Percentiles rank a stretch among this genome's conserved stretches.
These are phyloP conservation scores for Babesia gibsoni DNA, from an alignment of 169 alveolate species.

Conservation along the genomic window DNA sequence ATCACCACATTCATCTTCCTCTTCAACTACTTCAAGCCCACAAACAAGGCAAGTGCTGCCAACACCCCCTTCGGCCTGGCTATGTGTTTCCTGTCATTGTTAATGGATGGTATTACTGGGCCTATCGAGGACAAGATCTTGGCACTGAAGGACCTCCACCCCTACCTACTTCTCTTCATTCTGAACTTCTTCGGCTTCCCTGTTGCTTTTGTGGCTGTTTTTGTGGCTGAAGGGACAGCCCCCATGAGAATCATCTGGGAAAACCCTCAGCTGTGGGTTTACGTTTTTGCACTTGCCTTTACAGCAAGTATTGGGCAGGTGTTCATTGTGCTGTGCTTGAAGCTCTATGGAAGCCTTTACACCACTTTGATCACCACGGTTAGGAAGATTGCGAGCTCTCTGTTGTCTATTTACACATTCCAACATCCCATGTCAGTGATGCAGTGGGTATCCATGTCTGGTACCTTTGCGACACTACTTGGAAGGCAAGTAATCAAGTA, in stretches of 20 bases:
- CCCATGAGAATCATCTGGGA: slow-evolving; percentile 68
- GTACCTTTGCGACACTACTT: slow-evolving; percentile 75
- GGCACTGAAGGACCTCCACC: slow-evolving; percentile 72
- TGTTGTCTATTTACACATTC: slow-evolving; percentile 81
- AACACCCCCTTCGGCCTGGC: slow-evolving; percentile 78
- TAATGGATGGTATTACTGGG: slow-evolving; percentile 89
- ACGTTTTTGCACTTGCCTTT: slow-evolving; percentile 69
- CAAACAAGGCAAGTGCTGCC: slow-evolving; percentile 51
- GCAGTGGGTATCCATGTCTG: slow-evolving; percentile 83
- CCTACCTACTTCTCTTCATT: slow-evolving; percentile 80
- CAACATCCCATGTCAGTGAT: slow-evolving; percentile 75
- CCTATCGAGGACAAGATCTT: slow-evolving; percentile 87
- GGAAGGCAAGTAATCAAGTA: slow-evolving; percentile 71
- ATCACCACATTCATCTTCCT: slow-evolving; percentile 80
- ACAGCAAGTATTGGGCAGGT: slow-evolving; percentile 86
- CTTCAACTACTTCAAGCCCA: slow-evolving; percentile 76
- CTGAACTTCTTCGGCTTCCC: slow-evolving; percentile 79
- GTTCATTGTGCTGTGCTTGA: slow-evolving; percentile 81
- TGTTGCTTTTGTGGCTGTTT: slow-evolving; percentile 60
- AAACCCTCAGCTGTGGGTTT: slow-evolving; percentile 50
- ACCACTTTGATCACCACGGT: slow-evolving; percentile 85
- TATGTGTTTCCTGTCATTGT: slow-evolving; percentile 76
- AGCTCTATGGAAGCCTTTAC: slow-evolving; percentile 83
- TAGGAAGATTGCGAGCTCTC: slow-evolving; percentile 83
- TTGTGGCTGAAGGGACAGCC: slow-evolving; percentile 75